These are phyloP conservation scores for Scalesia atractyloides DNA, from an alignment of 129 eudicot species.

Conservation along the genomic window DNA sequence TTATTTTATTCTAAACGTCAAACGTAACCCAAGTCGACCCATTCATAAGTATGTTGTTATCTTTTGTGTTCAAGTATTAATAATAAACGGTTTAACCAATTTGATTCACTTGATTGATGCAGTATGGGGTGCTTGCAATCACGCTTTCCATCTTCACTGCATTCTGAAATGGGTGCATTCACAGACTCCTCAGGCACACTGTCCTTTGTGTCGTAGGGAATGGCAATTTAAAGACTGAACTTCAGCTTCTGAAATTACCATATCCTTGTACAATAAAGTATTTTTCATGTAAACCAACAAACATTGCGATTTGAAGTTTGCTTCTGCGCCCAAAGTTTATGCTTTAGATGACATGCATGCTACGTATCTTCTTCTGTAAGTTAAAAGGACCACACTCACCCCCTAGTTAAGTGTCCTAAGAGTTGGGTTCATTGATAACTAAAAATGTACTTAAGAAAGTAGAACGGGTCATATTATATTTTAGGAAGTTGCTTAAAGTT, in stretches of 20 bases:
- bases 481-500: no score
- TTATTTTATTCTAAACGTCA: not conserved
- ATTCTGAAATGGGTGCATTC: constrained; percentile 92
- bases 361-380: no score
- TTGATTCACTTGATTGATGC: constrained; percentile 27
- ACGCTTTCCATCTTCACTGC: constrained; percentile 88
- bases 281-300: not conserved
- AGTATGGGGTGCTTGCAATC: constrained; percentile 98
- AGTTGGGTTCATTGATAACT: no score
- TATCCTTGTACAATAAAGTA: not conserved
- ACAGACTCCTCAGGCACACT: constrained; percentile 86
- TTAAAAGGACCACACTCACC: no score
- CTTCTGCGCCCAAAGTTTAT: no score
- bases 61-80: not conserved
- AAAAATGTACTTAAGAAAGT: no score
- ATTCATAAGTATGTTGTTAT: not conserved
- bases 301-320: not conserved
- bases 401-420: no score
- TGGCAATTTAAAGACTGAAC: constrained; percentile 89
- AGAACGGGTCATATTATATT: no score
- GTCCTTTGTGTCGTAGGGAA: constrained; percentile 92
- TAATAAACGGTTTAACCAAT: not conserved
- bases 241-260: not conserved
- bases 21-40: not conserved
- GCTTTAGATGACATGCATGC: not conserved